phyloP scores from a whole-genome alignment of 768 basidiomycete genomes.

The Trametes coccinea region DNA sequence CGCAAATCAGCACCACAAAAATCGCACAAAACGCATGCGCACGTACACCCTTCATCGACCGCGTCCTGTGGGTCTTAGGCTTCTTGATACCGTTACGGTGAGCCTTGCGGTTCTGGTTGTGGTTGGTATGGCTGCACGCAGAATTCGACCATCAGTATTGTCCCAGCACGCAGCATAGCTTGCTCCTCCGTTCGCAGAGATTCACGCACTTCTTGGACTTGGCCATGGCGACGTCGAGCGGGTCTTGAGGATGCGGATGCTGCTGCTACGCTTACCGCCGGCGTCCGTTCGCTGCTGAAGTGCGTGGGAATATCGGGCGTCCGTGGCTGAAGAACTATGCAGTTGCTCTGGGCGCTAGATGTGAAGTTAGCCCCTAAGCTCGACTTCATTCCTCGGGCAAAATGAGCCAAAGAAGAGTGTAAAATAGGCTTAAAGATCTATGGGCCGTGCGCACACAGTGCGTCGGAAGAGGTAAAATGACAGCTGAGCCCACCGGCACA shows the following conservation, averaged over 20 bases:
- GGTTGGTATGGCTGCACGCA: constrained; percentile 75
- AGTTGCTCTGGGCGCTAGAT: constrained; percentile 15
- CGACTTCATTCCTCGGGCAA: no score
- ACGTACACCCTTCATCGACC: constrained; percentile 91
- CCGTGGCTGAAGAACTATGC: constrained; percentile 34
- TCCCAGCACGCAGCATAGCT: neutral
- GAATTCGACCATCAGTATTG: constrained; percentile 10
- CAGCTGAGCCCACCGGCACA: neutral
- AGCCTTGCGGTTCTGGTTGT: constrained; percentile 96
- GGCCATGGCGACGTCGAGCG: constrained; percentile 63
- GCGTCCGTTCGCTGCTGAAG: constrained; percentile 2
- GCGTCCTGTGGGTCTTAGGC: constrained; percentile 68
- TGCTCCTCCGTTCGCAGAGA: neutral
- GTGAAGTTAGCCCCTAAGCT: no score
- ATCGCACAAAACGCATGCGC: neutral
- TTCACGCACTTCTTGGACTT: constrained; percentile 92
- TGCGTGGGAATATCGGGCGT: constrained; percentile 10
- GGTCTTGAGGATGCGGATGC: constrained; percentile 25
- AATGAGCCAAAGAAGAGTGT: no score
- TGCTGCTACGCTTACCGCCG: neutral
- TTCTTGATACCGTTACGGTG: constrained; percentile 97
- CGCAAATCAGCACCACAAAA: constrained; percentile 1
- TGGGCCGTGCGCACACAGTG: no score
- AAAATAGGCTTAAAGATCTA: no score
- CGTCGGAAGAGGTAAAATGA: no score